A percentile compares a stretch with the other conserved stretches of the same genome.
These are phyloP conservation scores for Aspergillus sp. DNA, from an alignment of 2,329 filamentous ascomycete genomes.

Conservation along the genomic window DNA sequence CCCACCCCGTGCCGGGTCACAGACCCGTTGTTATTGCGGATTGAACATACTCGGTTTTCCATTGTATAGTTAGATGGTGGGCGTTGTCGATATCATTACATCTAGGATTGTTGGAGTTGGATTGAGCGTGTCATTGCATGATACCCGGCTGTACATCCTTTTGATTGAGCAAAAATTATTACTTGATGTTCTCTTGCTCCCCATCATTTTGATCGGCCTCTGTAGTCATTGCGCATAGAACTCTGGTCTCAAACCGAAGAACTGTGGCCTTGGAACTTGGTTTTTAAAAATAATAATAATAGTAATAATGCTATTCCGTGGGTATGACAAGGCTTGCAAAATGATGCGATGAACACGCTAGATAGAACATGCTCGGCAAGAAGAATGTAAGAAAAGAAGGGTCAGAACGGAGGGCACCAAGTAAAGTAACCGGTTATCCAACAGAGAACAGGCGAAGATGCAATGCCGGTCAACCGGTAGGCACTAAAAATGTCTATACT, in stretches of 20 bases:
- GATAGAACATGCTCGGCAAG: not conserved
- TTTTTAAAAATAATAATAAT: too few species aligned
- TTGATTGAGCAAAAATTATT: not conserved
- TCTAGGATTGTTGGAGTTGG: not conserved
- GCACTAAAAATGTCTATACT: too few species aligned
- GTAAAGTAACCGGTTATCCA: too few species aligned
- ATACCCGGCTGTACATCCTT: constrained; percentile 17
- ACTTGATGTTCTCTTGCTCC: too few species aligned
- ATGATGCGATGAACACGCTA: not conserved
- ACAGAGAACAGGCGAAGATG: too few species aligned
- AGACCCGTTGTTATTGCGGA: constrained; percentile 22
- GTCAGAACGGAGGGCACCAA: not conserved
- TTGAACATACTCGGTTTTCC: constrained; percentile 7
- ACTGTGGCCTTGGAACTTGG: too few species aligned
- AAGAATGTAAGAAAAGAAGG: not conserved
- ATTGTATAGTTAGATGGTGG: not conserved
- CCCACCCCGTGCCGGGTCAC: constrained; percentile 13
- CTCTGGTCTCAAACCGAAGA: too few species aligned
- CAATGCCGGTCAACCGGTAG: too few species aligned
- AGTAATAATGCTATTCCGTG: not conserved
- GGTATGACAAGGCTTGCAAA: not conserved
- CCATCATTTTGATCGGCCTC: too few species aligned
- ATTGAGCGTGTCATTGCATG: constrained; percentile 7
- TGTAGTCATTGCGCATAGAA: too few species aligned
- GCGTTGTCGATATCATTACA: not conserved